These are phyloP conservation scores for Oropetium thomaeum DNA, from an alignment of 176 grass and related monocot species.

Conservation along the genomic window DNA sequence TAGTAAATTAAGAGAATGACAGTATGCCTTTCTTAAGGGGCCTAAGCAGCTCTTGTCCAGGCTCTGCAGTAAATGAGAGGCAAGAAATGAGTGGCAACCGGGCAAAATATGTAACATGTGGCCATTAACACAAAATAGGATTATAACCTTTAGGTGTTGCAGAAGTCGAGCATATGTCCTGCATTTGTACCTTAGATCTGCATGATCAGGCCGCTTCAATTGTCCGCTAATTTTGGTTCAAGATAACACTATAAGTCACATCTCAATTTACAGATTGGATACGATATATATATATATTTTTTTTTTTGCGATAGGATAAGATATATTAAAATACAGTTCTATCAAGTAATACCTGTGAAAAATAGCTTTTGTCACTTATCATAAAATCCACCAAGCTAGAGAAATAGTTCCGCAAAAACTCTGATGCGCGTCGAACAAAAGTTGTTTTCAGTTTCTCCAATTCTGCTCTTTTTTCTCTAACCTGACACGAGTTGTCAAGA, in stretches of 20 bases:
- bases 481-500: constrained; percentile 36
- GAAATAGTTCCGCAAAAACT: constrained; percentile 94
- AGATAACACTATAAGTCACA: constrained; percentile 41
- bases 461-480: constrained; percentile 75
- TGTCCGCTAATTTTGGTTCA: constrained; percentile 73
- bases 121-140: constrained; percentile 11
- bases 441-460: constrained; percentile 82
- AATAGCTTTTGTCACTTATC: constrained; percentile 98
- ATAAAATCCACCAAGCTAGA: constrained; percentile 97
- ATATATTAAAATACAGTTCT: not conserved
- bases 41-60: constrained; percentile 91
- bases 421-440: constrained; percentile 83
- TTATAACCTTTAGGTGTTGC: constrained; percentile 87
- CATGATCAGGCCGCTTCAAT: constrained; percentile 96
- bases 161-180: constrained; percentile 98
- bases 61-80: constrained; percentile 58
- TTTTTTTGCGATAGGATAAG: too few species aligned
- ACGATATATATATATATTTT: constrained; percentile 4
- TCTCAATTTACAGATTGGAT: constrained; percentile 24
- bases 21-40: constrained; percentile 92
- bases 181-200: constrained; percentile 96
- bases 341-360: constrained; percentile 80
- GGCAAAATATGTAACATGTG: constrained; percentile 19
- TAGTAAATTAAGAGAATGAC: constrained; percentile 93
- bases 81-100: constrained; percentile 21